Evolutionary conservation across 139 green algal genomes (phyloP), one percentile per base, ranked within the genome.

Genomic region (Penium margaritaceum): DNA sequence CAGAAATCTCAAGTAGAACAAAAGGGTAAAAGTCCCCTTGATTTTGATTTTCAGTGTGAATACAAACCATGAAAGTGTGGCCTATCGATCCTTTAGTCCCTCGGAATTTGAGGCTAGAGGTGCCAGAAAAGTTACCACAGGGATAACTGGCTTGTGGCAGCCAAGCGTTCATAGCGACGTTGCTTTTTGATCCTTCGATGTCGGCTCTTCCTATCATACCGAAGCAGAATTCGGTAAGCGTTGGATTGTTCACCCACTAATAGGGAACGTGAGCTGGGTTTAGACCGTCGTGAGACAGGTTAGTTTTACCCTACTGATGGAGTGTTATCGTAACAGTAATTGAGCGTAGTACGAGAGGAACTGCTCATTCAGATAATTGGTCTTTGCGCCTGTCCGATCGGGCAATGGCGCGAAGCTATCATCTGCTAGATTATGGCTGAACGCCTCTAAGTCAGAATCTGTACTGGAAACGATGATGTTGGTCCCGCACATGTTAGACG

Each of bases 1-100:
- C 87, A 85, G 86, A 93, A 93, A 93, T 93, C 87, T 91, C 88
- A 86, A 90, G 85, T 92, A 77, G 87, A 90, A 90, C 81, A 91
- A 93, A 91, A 90, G 87, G 86, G 84, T 88, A 91, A 91, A 93
- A 94, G 89, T 85, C 90, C 87, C 90, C 91, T 92, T 94, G 89
- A 94, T 90, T 92, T 90, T 91, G 88, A 90, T 90, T 94, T 92
- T 91, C 89, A 94, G 89, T 92, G 90, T 84, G 85, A 91, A 88
- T 87, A 89, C 84, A 89, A 90, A 90, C 83, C 88, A 84, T 88
- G 87, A 89, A 90, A 93, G 88, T 87, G 91, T 90, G 89, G 89
- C 87, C 89, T 93, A 93, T 93, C 89, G 89, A 93, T 93, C 89
- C 87, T 91, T 91, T 93, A 91, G 85, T 51, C 41, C 12, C 12